Evolutionary conservation across 2,329 filamentous ascomycete genomes (phyloP), one percentile per base, ranked within the genome.

Genomic region (Penicillium sp.): DNA sequence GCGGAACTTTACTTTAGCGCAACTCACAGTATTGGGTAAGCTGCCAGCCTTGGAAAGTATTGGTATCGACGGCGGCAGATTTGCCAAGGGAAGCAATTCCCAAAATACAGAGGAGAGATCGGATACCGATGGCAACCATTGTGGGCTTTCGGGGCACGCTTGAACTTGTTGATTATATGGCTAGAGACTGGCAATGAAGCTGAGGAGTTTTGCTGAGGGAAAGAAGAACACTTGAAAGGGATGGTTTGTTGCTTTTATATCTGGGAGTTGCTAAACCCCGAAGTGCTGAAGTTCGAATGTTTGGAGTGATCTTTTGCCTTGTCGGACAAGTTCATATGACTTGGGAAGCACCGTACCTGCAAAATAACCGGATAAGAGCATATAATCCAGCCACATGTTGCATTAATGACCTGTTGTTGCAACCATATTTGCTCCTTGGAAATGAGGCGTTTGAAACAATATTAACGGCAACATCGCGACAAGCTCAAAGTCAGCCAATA

Each of bases 101-200:
- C 19, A 57, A 2, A n/a, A 57, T 27, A 21, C 49, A 57, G 2
- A 42, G 27, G 49, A 53, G 13, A 29, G 42, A 53, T 53, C 6
- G 42, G 21, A 57, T 25, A 44, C 21, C 31, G 55, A 54, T 25
- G 35, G 15, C 43, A 38, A 53, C 49, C 55, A 57, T 57, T 57
- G 19, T 52, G 19, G 19, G 25, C 13, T 52, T 25, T 12, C 3
- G 25, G 2, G 19, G 7, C 15, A 27, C 21, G 8, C 17, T 43
- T 29, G 7, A 9, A 19, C 8, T 29, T 47, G 5, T 36, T 35
- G 6, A 6, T 27, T 33, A 15, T 13, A 19, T 42, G 15, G 7
- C 15, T 9, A 4, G 15, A 33, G 21, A n/a, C 10, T 41, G 3
- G 21, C 15, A 38, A 47, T 31, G 35, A n/a, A 33, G 12, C 35